Evolutionary conservation across 163 green algal species (phyloP), one percentile per base, ranked within the genome.

Genomic region (Scenedesmus sp.): DNA sequence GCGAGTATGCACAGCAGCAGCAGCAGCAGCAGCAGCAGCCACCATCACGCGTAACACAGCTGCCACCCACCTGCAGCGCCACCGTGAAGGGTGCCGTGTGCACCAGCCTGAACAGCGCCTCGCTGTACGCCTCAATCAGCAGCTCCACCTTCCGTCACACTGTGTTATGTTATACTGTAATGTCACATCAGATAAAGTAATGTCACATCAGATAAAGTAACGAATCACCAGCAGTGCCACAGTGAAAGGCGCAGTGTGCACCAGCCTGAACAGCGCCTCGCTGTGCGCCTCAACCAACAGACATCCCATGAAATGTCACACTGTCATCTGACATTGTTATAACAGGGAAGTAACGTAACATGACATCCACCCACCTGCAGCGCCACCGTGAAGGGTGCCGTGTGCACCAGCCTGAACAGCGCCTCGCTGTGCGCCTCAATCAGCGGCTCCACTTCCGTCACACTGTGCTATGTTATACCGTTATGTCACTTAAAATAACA

Each of bases 381-480:
- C n/a, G 94, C 94, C 13, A 98, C 96, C 3, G 95, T 96, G 90
- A 99, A 97, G 81, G 96, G 98, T 52, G 96, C 95, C 6, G 94
- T 96, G 94, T 99, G 98, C 54, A 97, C 95, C 77, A 99, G 96
- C 16, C 94, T 93, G 97, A 99, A 99, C 34, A 99, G 96, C 60
- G 95, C 89, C 59, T 96, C 94, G 26, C 95, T 92, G 91, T 98
- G 95, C 57, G 88, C 64, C 82, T 98, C 96, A 6, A 99, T 94
- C 56, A 99, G 94, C 4, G 94, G 87, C 93, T 99, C 97, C 20
- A 98, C 93, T 4, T 64, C 9, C 59, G 9, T 10, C 8, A 64
- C 59, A 10, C 59, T 10, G 8, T 64, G 59, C 59, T 64, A 46
- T 46, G 34, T 46, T 46, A 46, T 46, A 46, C 34, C 34, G 34